Base-by-base conservation (phyloP, 2,329 filamentous ascomycete genomes). In the Didymella lethalis region DNA sequence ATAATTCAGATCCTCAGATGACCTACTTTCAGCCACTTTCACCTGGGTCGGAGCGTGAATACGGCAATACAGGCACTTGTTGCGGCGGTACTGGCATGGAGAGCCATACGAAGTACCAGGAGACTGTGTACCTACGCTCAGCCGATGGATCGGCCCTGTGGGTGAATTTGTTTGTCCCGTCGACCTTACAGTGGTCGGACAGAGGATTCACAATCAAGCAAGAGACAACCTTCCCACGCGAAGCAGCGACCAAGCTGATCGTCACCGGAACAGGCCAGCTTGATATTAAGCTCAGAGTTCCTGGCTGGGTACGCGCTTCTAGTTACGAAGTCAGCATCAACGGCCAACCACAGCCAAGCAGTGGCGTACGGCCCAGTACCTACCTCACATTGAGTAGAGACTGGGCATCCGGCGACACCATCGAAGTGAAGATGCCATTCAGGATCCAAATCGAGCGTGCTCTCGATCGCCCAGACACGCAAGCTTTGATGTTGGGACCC, bases 31-130 rank as follows among this genome's bases (percentile, higher is more conserved):
- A 53, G n/a, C 50, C 50, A 0, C 7, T 53, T 10, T 46, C 50
- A 1, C 50, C 50, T 10, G 50, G 50, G 0, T 29, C 50, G 2
- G 3, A n/a, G 11, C 50, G 50, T 6, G 50, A 53, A 25, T 53
- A 53, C 14, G 50, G 50, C 2, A 47, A 53, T 8, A 53, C 50
- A 1, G 50, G 50, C 1, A 53, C 50, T 16, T 53, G 50, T 12
- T 53, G 50, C 8, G 50, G 50, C 12, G 50, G 50, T n/a, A 40
- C 50, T 3, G 50, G 50, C 8, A 53, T 53, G 50, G 50, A 53
- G 18, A 53, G 50, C 23, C 50, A 53, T 18, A 53, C 50, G n/a
- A 53, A 53, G 32, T 53, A 53, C 16, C 50, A 53, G 43, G 50
- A 53, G 32, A 53, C 50, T 11, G 18, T 53, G 10, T 53, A 53